Base-by-base conservation (phyloP, 345 rosid genomes). In the Gossypium rotundifolium region DNA sequence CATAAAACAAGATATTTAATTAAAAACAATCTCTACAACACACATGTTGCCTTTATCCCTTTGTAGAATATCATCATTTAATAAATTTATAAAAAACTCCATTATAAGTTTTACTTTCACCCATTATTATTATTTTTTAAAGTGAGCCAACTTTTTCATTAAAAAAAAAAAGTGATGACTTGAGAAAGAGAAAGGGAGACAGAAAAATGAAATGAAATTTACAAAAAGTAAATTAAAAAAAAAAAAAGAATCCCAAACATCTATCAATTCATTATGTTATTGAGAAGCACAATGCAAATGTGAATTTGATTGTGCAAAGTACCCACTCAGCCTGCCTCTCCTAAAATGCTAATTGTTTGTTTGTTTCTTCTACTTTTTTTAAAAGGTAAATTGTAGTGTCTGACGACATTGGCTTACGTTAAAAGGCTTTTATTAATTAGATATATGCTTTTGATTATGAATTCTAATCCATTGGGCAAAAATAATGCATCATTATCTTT, bases 111-210 rank as follows among this genome's bases (percentile, higher is more conserved):
- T 33, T 33, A 33, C 7, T 33, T 33, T 33, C 40, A 33, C 40
- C 40, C 40, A 33, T 33, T 5, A 33, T 33, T 33, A 33, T 33
- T 33, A 33, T 33, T 33, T 33, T 40, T 51, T 71, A 78, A 78
- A 81, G 77, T 10, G 18, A 12, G 2, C 72, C 62, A 23, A 72
- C 82, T 70, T 76, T 79, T 54, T 25, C 54, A 10, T 40, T 11
- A 46, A 25, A n/a, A 45, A 22, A 45, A 22, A 27, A 60, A 33
- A 33, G 40, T 2, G 54, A 45, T 77, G 84, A 79, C 53, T 70
- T 69, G 67, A 76, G 64, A 76, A 49, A 73, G 69, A 67, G 44
- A 11, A 17, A 51, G 14, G 25, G 71, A 29, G 9, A 44, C 64
- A 49, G 58, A 69, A 9, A 25, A 66, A 38, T 27, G 73, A 45